Base-by-base conservation (phyloP, 495 filamentous ascomycete genomes). In the Aspergillus heteromorphus region DNA sequence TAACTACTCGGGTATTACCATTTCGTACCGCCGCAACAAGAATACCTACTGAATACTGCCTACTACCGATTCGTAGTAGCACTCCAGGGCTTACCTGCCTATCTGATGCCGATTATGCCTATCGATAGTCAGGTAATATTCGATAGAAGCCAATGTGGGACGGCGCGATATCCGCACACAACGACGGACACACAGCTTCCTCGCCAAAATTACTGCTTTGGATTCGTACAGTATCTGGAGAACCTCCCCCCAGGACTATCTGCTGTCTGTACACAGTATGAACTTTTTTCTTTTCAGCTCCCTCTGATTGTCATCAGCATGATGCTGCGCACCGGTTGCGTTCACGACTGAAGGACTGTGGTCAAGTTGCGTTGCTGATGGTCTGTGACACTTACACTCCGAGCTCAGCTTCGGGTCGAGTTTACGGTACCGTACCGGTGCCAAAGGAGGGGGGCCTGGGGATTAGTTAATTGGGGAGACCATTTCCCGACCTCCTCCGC, bases 121-220 rank as follows among this genome's bases (percentile, higher is more conserved):
- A 54, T 54, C 51, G 51, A 53, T 54, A 43, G 21, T 18, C n/a
- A 20, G 40, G 19, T 21, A 14, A 8, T 21, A 14, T 43, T 21
- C 19, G 40, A 23, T 47, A 55, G 52, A 34, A 47, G 42, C 42
- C 42, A 55, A 59, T 49, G 57, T 55, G 51, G 57, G 56, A 58
- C 56, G 54, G 47, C 56, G 51, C 51, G 51, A 54, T 58, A 54
- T 54, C 56, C 56, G 56, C 53, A 43, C 20, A 9, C 36, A 55
- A 30, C n/a, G 45, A 48, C 45, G 40, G 40, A 20, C 16, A 9
- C 14, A 25, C 9, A 23, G 10, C 40, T 16, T 40, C 16, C 30
- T 41, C 49, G 16, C 40, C 13, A 21, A 31, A 18, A 53, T 49
- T 36, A 49, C 34, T 20, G 17, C 18, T 42, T 41, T 42, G n/a